Conservation (phyloP, 2,329 filamentous ascomycete genomes). For the Metarhizium guizhouense region DNA sequence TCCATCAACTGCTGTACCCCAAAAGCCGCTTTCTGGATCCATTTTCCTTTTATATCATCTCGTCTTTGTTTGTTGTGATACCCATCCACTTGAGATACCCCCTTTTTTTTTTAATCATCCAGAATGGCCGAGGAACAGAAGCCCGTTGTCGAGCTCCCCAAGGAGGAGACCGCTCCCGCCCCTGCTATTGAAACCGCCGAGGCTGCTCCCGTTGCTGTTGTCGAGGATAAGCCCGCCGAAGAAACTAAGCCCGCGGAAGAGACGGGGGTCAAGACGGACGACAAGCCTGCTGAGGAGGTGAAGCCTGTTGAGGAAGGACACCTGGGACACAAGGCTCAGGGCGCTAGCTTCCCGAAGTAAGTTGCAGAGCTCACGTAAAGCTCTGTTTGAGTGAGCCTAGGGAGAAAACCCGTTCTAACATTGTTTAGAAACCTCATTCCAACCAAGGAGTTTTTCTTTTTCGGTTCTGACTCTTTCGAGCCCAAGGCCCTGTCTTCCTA, state of each 20-base stretch:
- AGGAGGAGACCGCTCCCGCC: slow-evolving; percentile 41
- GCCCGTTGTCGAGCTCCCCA: slow-evolving; percentile 43
- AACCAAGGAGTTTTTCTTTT: slow-evolving; percentile 91
- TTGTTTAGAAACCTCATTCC: slow-evolving; percentile 68
- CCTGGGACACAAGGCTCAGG: slow-evolving; percentile 83
- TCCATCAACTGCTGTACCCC: slow-evolving; percentile 13
- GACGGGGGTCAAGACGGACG: slow-evolving; percentile 31
- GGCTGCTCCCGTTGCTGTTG: slow-evolving; percentile 24
- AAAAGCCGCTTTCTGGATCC: slow-evolving; percentile 24
- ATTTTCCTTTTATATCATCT: slow-evolving; percentile 29
- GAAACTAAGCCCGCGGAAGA: slow-evolving; percentile 20
- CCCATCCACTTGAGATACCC: slow-evolving; percentile 35
- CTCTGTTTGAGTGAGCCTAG: too few relatives aligned
- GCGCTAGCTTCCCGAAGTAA: slow-evolving; percentile 78
- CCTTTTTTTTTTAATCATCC: slow-evolving; percentile 26
- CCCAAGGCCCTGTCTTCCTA: slow-evolving; percentile 66
- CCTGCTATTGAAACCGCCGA: slow-evolving; percentile 19
- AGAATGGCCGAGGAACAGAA: slow-evolving; percentile 70
- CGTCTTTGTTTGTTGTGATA: slow-evolving; percentile 42
- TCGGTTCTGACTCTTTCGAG: slow-evolving; percentile 64
- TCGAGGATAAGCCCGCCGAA: slow-evolving; percentile 31
- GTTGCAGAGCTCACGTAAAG: slow-evolving; percentile 20
- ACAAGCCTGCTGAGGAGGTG: slow-evolving; percentile 37
- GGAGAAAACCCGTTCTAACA: slow-evolving; percentile 10
- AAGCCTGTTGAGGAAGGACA: slow-evolving; percentile 74